Conservation (phyloP, 495 filamentous ascomycete species). For the Aspergillus coremiiformis region DNA sequence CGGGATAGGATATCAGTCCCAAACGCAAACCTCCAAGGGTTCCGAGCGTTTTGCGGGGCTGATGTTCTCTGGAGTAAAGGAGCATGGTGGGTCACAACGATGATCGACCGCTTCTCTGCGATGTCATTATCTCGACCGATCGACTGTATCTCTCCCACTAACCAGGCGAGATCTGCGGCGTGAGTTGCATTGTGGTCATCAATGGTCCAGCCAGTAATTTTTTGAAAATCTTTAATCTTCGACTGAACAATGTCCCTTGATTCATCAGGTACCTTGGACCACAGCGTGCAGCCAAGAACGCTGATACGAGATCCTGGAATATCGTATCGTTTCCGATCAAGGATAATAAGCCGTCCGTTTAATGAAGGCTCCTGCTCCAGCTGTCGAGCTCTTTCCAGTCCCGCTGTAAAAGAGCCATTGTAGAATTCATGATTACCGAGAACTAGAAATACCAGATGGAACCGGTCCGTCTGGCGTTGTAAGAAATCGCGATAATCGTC, state of each 20-base stretch:
- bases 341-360: slow-evolving; percentile 36
- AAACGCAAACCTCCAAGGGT: slow-evolving; percentile 41
- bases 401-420: slow-evolving; percentile 28
- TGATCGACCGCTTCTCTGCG: slow-evolving; percentile 18
- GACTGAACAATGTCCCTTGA: slow-evolving; percentile 27
- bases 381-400: slow-evolving; percentile 33
- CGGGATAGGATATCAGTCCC: slow-evolving; percentile 41
- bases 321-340: slow-evolving; percentile 39
- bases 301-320: slow-evolving; percentile 32
- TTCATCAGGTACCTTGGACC: slow-evolving; percentile 41
- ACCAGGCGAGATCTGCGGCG: slow-evolving; percentile 38
- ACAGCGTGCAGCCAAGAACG: slow-evolving; percentile 51
- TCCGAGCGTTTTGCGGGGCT: slow-evolving; percentile 34
- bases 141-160: slow-evolving; percentile 29
- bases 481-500: slow-evolving; percentile 45
- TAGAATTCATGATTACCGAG: slow-evolving; percentile 58
- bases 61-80: slow-evolving; percentile 38
- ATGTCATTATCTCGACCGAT: slow-evolving; percentile 17
- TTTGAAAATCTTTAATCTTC: slow-evolving; percentile 43
- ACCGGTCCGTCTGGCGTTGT: slow-evolving; percentile 35
- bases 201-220: slow-evolving; percentile 43
- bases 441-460: slow-evolving; percentile 43
- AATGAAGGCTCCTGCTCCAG: slow-evolving; percentile 41
- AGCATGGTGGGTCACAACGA: slow-evolving; percentile 51
- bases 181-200: slow-evolving; percentile 42